Evolutionary conservation across 108 stramenopile genomes (phyloP).

Genomic region (Thalassiosira profunda): DNA sequence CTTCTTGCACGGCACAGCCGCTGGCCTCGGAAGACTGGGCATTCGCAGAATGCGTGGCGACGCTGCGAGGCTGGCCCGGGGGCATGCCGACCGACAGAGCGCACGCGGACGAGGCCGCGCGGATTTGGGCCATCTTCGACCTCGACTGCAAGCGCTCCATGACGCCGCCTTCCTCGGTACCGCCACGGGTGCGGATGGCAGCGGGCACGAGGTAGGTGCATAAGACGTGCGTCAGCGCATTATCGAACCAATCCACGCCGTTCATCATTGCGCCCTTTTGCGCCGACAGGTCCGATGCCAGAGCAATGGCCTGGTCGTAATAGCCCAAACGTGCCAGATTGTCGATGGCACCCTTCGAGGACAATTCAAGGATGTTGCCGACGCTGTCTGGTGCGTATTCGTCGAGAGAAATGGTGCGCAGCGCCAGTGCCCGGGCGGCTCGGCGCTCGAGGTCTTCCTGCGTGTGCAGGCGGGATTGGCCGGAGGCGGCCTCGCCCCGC

Average conservation of each 20-base stretch:
- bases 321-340: slow-evolving; percentile 68
- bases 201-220: slow-evolving; percentile 64
- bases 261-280: slow-evolving; percentile 43
- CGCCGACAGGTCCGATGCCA: slow-evolving; percentile 47
- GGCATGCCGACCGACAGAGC: neutral
- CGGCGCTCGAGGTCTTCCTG: slow-evolving; percentile 52
- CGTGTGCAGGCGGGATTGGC: slow-evolving; percentile 49
- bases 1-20: slow-evolving; percentile 14
- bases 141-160: slow-evolving; percentile 28
- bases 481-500: slow-evolving; percentile 9
- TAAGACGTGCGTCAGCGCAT: slow-evolving; percentile 63
- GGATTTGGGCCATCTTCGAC: slow-evolving; percentile 44
- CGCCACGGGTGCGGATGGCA: slow-evolving; percentile 10
- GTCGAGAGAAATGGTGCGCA: slow-evolving; percentile 64
- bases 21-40: slow-evolving; percentile 14
- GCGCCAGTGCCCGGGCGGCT: slow-evolving; percentile 59
- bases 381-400: slow-evolving; percentile 44
- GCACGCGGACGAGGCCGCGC: slow-evolving; percentile 34
- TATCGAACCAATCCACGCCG: slow-evolving; percentile 63
- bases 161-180: neutral
- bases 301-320: slow-evolving; percentile 61
- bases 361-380: slow-evolving; percentile 29
- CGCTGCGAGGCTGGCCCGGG: neutral
- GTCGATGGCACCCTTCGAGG: slow-evolving; percentile 50
- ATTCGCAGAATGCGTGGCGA: slow-evolving; percentile 10